phyloP scores from a whole-genome alignment of 1,284 basidiomycete species.

The Ustilago tritici region DNA sequence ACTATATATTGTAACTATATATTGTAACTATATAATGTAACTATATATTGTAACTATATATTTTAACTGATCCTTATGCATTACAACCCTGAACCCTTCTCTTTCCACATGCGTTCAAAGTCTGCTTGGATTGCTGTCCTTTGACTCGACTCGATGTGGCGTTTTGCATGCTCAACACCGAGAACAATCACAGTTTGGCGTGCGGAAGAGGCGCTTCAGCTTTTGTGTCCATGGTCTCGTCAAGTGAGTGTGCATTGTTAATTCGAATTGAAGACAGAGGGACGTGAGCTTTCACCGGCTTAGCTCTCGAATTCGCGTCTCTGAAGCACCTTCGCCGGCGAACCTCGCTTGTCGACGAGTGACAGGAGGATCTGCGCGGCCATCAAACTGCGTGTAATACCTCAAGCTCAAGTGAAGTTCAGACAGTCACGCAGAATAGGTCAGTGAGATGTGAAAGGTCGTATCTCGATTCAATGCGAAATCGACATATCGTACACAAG shows the following conservation, averaged over 20 bases:
- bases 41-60: too few species aligned
- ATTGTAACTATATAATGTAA: too few species aligned
- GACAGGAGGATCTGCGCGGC: background rate
- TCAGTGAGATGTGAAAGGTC: background rate
- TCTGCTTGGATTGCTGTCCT: background rate
- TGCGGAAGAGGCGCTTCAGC: background rate
- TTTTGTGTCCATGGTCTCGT: background rate
- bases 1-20: too few species aligned
- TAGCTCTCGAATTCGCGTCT: background rate
- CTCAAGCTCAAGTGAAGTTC: background rate
- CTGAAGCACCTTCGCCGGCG: background rate
- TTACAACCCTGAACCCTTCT: slow-evolving; percentile 1
- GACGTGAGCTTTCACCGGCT: background rate
- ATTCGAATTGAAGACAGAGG: background rate
- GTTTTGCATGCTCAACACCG: background rate
- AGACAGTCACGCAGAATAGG: background rate
- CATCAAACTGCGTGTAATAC: too few species aligned
- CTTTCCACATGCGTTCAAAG: background rate
- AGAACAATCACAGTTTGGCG: background rate
- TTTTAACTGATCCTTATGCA: background rate
- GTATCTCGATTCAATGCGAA: slow-evolving; percentile 1
- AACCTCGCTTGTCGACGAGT: background rate
- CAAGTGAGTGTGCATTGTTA: background rate
- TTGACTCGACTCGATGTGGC: slow-evolving; percentile 4
- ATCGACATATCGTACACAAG: slow-evolving; percentile 1